Percentiles rank a stretch among this genome's conserved stretches.
Evolutionary conservation across 1,139 yeast genomes (phyloP).

Genomic region (Zygosaccharomyces pseudobailii): DNA sequence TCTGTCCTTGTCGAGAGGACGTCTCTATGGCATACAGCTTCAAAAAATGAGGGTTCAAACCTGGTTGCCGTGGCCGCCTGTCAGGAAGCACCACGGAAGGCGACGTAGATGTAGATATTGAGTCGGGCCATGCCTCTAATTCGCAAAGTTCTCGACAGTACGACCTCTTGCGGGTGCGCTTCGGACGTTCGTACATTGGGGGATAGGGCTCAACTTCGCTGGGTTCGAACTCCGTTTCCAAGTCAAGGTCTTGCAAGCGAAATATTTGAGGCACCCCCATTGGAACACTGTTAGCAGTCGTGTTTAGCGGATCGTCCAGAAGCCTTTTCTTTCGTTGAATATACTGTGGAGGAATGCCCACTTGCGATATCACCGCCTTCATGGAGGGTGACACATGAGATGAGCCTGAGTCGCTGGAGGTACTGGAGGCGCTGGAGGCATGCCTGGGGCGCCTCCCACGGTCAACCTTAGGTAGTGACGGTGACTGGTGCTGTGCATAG

Average conservation of each 20-base stretch:
- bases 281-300: background rate
- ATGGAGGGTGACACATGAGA: slow-evolving; percentile 19
- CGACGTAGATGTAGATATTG: slow-evolving; percentile 1
- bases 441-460: background rate
- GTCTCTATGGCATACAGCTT: slow-evolving; percentile 30
- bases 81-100: slow-evolving; percentile 15
- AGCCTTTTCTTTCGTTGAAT: slow-evolving; percentile 1
- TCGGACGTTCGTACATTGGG: slow-evolving; percentile 22
- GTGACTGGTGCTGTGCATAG: background rate
- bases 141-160: slow-evolving; percentile 16
- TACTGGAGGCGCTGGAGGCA: background rate
- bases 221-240: slow-evolving; percentile 18
- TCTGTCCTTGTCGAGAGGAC: slow-evolving; percentile 18
- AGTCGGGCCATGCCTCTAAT: slow-evolving; percentile 29
- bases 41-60: slow-evolving; percentile 29
- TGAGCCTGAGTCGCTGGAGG: background rate
- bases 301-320: background rate
- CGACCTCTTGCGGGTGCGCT: slow-evolving; percentile 4
- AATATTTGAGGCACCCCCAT: background rate
- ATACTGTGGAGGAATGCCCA: slow-evolving; percentile 4
- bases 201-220: slow-evolving; percentile 21
- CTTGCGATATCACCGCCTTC: slow-evolving; percentile 22
- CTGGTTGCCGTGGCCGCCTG: slow-evolving; percentile 25
- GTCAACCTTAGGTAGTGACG: background rate
- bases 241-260: slow-evolving; percentile 21